A percentile compares a stretch with the other conserved stretches of the same genome.
Conservation (phyloP, 352 stramenopile species). For the Peronosclerospora sorghi region DNA sequence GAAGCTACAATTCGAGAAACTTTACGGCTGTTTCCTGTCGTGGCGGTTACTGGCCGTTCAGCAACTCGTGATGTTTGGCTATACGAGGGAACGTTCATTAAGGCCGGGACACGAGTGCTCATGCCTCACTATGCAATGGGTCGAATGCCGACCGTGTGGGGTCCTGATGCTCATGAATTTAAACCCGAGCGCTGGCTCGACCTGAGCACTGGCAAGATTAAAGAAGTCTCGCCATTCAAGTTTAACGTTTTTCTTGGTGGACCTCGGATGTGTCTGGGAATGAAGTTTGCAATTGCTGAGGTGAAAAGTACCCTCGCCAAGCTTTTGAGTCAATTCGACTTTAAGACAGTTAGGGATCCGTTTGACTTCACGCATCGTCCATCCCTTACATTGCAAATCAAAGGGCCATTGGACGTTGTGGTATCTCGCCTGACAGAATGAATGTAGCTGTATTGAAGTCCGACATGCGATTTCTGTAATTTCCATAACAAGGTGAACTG, state of each 20-base stretch:
- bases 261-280: slow-evolving; percentile 51
- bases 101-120: slow-evolving; percentile 37
- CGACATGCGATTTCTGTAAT: too few relatives aligned
- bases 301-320: slow-evolving; percentile 49
- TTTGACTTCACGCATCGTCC: slow-evolving; percentile 29
- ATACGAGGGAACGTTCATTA: slow-evolving; percentile 55
- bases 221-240: slow-evolving; percentile 42
- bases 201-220: slow-evolving; percentile 21
- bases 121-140: slow-evolving; percentile 58
- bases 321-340: slow-evolving; percentile 40
- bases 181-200: slow-evolving; percentile 67
- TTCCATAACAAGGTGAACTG: neutral
- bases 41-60: slow-evolving; percentile 42
- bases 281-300: slow-evolving; percentile 52
- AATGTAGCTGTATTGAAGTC: too few relatives aligned
- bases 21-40: slow-evolving; percentile 46
- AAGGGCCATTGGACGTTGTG: slow-evolving; percentile 19
- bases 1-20: slow-evolving; percentile 41
- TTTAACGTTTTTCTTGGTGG: slow-evolving; percentile 60
- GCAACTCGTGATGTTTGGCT: slow-evolving; percentile 43
- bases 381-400: slow-evolving; percentile 38
- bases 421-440: slow-evolving; percentile 13
- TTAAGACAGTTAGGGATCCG: slow-evolving; percentile 30
- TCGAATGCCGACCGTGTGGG: slow-evolving; percentile 46
- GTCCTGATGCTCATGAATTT: slow-evolving; percentile 43